A percentile compares a stretch with the other conserved stretches of the same genome.
phyloP scores from a whole-genome alignment of 2,329 filamentous ascomycete genomes.

The Volutella citrinella region DNA sequence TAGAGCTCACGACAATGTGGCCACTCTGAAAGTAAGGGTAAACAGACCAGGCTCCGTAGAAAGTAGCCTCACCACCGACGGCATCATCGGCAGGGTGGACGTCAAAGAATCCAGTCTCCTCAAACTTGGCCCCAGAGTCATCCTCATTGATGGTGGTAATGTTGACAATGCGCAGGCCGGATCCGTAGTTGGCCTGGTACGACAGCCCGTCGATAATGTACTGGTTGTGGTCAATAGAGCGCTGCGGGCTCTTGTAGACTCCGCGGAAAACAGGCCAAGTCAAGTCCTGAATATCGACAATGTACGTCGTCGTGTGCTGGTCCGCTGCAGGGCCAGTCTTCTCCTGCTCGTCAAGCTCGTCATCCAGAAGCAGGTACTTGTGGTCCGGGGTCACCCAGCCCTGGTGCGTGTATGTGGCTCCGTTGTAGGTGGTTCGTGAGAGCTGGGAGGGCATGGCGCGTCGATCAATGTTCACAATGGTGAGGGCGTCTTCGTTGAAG shows the following conservation, averaged over 20 bases:
- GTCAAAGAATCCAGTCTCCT: slow-evolving; percentile 22
- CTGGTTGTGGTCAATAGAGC: slow-evolving; percentile 45
- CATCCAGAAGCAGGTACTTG: slow-evolving; percentile 46
- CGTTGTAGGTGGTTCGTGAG: slow-evolving; percentile 53
- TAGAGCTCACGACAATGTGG: slow-evolving; percentile 45
- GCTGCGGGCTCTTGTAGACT: slow-evolving; percentile 24
- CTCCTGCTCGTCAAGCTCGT: slow-evolving; percentile 51
- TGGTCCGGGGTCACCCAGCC: slow-evolving; percentile 47
- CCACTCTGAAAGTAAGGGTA: slow-evolving; percentile 46
- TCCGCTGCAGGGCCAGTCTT: slow-evolving; percentile 33
- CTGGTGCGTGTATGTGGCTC: slow-evolving; percentile 56
- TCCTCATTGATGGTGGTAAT: slow-evolving; percentile 35
- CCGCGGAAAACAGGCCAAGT: slow-evolving; percentile 37
- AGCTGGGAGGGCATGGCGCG: slow-evolving; percentile 40
- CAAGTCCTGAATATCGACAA: slow-evolving; percentile 43
- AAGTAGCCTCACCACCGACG: slow-evolving; percentile 41
- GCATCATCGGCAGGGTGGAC: slow-evolving; percentile 45
- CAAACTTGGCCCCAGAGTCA: slow-evolving; percentile 36
- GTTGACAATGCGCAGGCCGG: slow-evolving; percentile 39
- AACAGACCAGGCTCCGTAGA: slow-evolving; percentile 43
- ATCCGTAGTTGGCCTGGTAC: slow-evolving; percentile 48
- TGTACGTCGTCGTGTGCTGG: slow-evolving; percentile 46
- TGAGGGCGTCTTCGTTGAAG: slow-evolving; percentile 50
- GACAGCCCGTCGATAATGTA: slow-evolving; percentile 40
- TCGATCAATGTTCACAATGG: slow-evolving; percentile 45